phyloP scores from a whole-genome alignment of 805 yeast genomes.

The Naumovozyma baii region DNA sequence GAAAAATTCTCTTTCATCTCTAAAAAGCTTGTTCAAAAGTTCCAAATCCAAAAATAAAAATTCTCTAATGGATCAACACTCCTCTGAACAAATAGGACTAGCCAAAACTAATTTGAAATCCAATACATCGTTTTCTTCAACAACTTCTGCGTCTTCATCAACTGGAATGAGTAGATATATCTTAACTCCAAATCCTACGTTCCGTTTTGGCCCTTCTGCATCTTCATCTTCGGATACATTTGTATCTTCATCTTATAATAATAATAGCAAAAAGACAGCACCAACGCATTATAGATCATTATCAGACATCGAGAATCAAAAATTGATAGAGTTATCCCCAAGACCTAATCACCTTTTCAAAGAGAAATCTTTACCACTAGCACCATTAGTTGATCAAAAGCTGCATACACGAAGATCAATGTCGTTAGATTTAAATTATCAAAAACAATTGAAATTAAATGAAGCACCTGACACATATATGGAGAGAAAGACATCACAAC shows the following conservation, averaged over 20 bases:
- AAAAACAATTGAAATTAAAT: neutral
- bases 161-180: constrained; percentile 5
- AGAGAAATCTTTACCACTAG: neutral
- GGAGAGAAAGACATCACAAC: neutral
- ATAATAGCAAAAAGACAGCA: too few relatives aligned
- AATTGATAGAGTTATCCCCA: neutral
- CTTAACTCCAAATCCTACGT: constrained; percentile 14
- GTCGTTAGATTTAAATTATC: neutral
- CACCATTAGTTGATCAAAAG: neutral
- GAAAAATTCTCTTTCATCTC: constrained; percentile 23
- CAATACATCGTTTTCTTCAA: neutral
- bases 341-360: neutral
- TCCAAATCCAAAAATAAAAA: constrained; percentile 14
- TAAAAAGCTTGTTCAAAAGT: constrained; percentile 26
- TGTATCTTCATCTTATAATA: too few relatives aligned
- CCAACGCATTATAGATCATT: constrained; percentile 10
- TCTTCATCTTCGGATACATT: neutral
- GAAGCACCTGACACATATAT: neutral
- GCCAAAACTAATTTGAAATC: too few relatives aligned
- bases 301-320: constrained; percentile 6
- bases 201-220: constrained; percentile 8
- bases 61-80: too few relatives aligned
- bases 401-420: neutral
- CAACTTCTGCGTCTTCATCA: neutral
- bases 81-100: too few relatives aligned